Evolutionary conservation across 768 basidiomycete genomes (phyloP), one percentile per base, ranked within the genome.

Genomic region (Neoboletus subvelutipes): DNA sequence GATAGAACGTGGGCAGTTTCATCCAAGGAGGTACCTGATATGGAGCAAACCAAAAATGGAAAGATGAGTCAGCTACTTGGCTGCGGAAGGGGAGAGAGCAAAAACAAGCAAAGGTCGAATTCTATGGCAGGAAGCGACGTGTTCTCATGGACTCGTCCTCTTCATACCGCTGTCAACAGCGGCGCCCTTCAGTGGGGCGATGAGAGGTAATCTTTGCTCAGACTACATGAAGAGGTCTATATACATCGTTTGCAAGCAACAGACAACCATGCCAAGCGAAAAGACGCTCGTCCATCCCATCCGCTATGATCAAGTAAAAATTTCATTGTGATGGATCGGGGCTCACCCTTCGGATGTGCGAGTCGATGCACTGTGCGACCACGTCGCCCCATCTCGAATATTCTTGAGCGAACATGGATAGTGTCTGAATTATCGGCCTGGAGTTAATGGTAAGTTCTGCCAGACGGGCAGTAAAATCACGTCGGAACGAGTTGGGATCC

Each of bases 361-460:
- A 75, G 64, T 94, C 90, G 36, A 96, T 72, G 69, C 89, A 91
- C 61, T 91, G 83, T 1, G 85, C 85, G 26, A 95, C 89, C 59
- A 92, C 84, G 52, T 87, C 84, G 53, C 87, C 83, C 75, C 85
- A 92, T 42, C 88, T 83, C 39, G 82, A 74, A 70, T 90, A 88
- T 54, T 96, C 90, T 75, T 93, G 90, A 52, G 97, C 96, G 63
- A 91, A 83, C 81, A 94, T 86, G 34, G 97, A 98, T 17, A 99
- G 75, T 58, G 82, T 83, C 76, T 97, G 93, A 62, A 99, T 99
- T 59, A 97, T 85, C 11, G 93, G 89, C 67, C 94, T 87, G 63
- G 94, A 96, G 76, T 98, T 99, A 80, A 94, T 87, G 50, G 86
- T 92, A 60, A 99, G 87, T 61, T 87, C 84, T 66, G 83, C 77